Base-by-base conservation (phyloP, 2,329 filamentous ascomycete genomes). In the Domatiomyces catenatus region DNA sequence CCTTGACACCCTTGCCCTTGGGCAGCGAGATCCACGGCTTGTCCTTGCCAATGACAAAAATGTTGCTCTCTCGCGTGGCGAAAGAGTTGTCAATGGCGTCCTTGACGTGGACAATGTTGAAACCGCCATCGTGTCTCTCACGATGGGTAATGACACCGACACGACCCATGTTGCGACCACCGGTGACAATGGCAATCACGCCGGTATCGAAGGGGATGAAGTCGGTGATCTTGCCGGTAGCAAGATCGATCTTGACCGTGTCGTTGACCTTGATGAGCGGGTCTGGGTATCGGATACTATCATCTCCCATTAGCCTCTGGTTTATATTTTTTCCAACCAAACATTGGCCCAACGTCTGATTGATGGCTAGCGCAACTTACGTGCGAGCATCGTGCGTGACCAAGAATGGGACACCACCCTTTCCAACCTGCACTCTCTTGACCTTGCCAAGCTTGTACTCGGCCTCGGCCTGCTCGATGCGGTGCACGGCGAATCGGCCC, bases 361-460 rank as follows among this genome's bases (percentile, higher is more conserved):
- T 92, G 89, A 95, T 87, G 84, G 85, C 76, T 81, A 76, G 80
- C 65, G 63, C 63, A 65, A 96, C 90, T 94, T 80, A 98, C 90
- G 92, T 98, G 88, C 92, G 85, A 77, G 92, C 92, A 92, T 98
- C 92, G 86, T 98, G 92, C 89, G 92, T 98, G 86, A 98, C 92
- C 88, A 96, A 95, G 89, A 94, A 98, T 93, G 92, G 92, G 83
- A 98, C 94, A 79, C 89, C 92, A 76, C 92, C 93, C 76, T 88
- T 90, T 80, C 92, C 92, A 67, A 98, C 82, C 80, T 98, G 92
- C 59, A 98, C 92, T 69, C 90, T 85, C 86, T 95, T 95, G 79
- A 98, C 92, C 82, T 96, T 98, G 80, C 89, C 89, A 67, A 98
- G 81, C 85, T 98, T 98, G 86, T 95, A 98, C 79, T 92, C 83